phyloP scores from a whole-genome alignment of 2,329 filamentous ascomycete species.

The Paramyrothecium roridum region DNA sequence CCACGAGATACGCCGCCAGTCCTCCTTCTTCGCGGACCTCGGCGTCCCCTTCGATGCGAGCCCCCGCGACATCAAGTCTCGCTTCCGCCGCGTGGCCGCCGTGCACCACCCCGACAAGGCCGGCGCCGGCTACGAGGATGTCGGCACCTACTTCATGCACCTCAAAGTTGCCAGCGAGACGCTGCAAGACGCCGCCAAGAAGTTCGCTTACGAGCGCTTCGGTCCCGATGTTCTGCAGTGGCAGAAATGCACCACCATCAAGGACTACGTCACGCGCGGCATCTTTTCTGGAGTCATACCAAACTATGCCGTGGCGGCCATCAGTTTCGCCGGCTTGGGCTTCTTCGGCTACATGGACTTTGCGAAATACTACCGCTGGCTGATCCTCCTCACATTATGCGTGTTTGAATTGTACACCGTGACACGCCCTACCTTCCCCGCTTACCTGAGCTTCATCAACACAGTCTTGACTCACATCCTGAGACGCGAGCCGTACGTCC shows the following conservation, averaged over 20 bases:
- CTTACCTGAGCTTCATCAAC: constrained; percentile 43
- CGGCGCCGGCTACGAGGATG: constrained; percentile 26
- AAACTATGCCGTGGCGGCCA: constrained; percentile 58
- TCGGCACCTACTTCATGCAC: constrained; percentile 65
- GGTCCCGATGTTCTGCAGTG: constrained; percentile 69
- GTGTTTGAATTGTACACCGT: constrained; percentile 56
- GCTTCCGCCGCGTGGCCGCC: constrained; percentile 74
- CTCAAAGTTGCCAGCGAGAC: constrained; percentile 82
- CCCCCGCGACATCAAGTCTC: constrained; percentile 76
- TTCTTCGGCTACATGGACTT: constrained; percentile 66
- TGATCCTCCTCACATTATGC: constrained; percentile 50
- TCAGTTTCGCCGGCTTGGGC: constrained; percentile 58
- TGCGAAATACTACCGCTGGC: constrained; percentile 65
- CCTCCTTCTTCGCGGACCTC: constrained; percentile 78
- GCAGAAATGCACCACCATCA: constrained; percentile 63
- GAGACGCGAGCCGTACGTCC: constrained; percentile 63
- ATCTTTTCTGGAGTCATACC: constrained; percentile 53
- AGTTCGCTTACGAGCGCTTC: constrained; percentile 89
- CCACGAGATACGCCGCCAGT: constrained; percentile 67
- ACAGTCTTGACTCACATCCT: constrained; percentile 34
- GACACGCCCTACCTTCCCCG: constrained; percentile 51
- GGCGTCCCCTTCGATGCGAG: constrained; percentile 65
- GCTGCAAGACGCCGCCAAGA: constrained; percentile 68
- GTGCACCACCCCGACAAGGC: constrained; percentile 84
- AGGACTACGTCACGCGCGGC: constrained; percentile 70